Evolutionary conservation across 1,284 basidiomycete genomes (phyloP).

Genomic region (Malassezia brasiliensis): DNA sequence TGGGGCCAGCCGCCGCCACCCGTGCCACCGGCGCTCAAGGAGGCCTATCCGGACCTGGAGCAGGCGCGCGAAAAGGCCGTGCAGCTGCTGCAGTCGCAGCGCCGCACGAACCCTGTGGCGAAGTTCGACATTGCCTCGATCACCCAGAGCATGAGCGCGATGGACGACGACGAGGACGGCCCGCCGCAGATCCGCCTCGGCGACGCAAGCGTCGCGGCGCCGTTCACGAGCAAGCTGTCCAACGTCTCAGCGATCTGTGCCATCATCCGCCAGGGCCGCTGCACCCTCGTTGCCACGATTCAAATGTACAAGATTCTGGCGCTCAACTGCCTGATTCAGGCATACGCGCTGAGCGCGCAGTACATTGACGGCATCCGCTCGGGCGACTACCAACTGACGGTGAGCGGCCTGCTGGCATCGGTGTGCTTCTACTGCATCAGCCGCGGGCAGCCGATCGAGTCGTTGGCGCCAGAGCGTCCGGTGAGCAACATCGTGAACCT

Average conservation of each 20-base stretch:
- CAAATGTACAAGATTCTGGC: slow-evolving; percentile 49
- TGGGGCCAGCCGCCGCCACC: slow-evolving; percentile 40
- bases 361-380: slow-evolving; percentile 46
- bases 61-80: slow-evolving; percentile 41
- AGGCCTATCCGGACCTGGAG: slow-evolving; percentile 40
- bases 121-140: slow-evolving; percentile 42
- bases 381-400: slow-evolving; percentile 46
- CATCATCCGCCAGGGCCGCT: slow-evolving; percentile 46
- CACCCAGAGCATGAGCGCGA: slow-evolving; percentile 33
- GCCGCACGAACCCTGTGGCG: slow-evolving; percentile 28
- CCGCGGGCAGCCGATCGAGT: slow-evolving; percentile 40
- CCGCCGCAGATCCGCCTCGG: slow-evolving; percentile 47
- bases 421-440: slow-evolving; percentile 47
- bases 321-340: slow-evolving; percentile 45
- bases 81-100: slow-evolving; percentile 27
- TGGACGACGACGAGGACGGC: slow-evolving; percentile 42
- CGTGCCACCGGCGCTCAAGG: slow-evolving; percentile 36
- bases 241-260: slow-evolving; percentile 33
- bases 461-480: slow-evolving; percentile 37
- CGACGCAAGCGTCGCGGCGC: slow-evolving; percentile 45
- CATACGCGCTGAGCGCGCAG: slow-evolving; percentile 41
- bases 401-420: slow-evolving; percentile 36
- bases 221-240: slow-evolving; percentile 43
- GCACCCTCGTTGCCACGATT: slow-evolving; percentile 44
- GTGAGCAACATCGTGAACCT: slow-evolving; percentile 40